These are phyloP conservation scores for Fusarium chuoi DNA, from an alignment of 2,329 filamentous ascomycete species.

Conservation along the genomic window DNA sequence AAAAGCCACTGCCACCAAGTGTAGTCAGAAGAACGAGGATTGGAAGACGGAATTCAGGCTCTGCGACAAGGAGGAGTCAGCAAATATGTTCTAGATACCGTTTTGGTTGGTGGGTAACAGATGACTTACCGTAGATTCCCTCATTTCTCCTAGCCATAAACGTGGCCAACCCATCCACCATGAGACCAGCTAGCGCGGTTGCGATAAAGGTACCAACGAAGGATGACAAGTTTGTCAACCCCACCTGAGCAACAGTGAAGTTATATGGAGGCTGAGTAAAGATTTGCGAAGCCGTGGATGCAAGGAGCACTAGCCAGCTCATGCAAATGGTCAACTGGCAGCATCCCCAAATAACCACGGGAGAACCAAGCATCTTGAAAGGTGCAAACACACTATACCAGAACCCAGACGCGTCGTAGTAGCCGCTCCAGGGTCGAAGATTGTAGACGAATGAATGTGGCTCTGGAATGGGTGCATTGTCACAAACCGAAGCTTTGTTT, in stretches of 20 bases:
- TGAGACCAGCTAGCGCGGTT: not conserved
- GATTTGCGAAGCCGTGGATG: not conserved
- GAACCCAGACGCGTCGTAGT: not conserved
- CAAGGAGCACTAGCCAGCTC: not conserved
- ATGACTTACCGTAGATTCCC: not conserved
- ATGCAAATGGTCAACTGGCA: not conserved
- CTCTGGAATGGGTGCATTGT: fast-evolving
- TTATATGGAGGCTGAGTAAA: not conserved
- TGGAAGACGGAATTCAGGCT: not conserved
- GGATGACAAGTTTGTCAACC: not conserved
- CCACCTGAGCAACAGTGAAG: not conserved
- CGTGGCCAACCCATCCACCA: not conserved
- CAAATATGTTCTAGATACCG: not conserved
- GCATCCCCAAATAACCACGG: not conserved
- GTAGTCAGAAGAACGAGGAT: not conserved
- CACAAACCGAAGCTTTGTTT: fast-evolving
- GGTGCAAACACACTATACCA: not conserved
- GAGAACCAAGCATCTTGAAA: not conserved
- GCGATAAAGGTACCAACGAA: not conserved
- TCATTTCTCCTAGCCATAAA: not conserved
- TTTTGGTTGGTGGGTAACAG: fast-evolving
- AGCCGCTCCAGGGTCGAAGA: not conserved
- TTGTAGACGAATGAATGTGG: not conserved
- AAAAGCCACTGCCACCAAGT: not conserved
- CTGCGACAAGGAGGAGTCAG: not conserved